Percentiles rank a stretch among this genome's conserved stretches.
phyloP scores from a whole-genome alignment of 1,139 yeast genomes.

The Lodderomyces theae region DNA sequence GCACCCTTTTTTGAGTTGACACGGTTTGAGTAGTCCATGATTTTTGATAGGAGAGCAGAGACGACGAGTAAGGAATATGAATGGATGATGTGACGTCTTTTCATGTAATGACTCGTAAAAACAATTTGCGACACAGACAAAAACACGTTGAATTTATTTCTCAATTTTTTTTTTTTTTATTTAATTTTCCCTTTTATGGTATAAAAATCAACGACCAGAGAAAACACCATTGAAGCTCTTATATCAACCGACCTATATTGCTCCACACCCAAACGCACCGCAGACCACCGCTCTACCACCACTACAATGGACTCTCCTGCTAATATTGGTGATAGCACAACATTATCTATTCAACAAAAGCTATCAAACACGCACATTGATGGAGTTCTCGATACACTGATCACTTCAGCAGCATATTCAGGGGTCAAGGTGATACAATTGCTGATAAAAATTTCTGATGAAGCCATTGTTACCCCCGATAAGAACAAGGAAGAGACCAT shows the following conservation, averaged over 20 bases:
- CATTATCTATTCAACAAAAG: constrained; percentile 39
- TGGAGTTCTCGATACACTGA: constrained; percentile 13
- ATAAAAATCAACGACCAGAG: background rate
- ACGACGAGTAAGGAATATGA: no score
- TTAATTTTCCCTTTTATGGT: no score
- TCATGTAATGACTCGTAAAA: no score
- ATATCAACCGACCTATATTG: background rate
- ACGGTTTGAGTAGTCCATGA: constrained; percentile 47
- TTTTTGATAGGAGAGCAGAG: no score
- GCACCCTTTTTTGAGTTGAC: constrained; percentile 46
- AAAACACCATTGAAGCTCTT: no score
- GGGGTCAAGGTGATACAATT: constrained; percentile 43
- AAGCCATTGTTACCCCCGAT: constrained; percentile 1
- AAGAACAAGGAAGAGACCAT: constrained; percentile 16
- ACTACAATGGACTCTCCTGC: constrained; percentile 52
- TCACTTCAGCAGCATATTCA: constrained; percentile 35
- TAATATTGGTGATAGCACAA: constrained; percentile 43
- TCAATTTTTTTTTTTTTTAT: constrained; percentile 2
- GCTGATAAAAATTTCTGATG: constrained; percentile 17
- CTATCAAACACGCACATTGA: constrained; percentile 37
- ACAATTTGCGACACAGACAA: background rate
- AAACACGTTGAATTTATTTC: constrained; percentile 1
- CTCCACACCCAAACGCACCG: background rate
- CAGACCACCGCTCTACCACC: background rate
- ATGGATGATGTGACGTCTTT: no score